These are phyloP conservation scores for Croton laevigatus DNA, from an alignment of 441 rosid species.

Conservation along the genomic window DNA sequence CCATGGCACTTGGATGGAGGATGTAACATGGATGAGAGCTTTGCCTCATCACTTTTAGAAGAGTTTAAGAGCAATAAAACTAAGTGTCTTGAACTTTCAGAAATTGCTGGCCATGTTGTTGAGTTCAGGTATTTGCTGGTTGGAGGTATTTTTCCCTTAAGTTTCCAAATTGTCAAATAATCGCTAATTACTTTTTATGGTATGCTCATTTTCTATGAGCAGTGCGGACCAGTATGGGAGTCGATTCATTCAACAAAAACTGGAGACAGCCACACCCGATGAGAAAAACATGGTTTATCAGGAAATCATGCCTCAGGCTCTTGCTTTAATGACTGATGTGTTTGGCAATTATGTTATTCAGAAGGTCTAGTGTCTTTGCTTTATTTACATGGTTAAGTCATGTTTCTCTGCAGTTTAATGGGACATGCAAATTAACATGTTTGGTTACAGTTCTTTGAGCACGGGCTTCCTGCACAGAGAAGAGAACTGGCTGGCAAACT, in stretches of 20 bases:
- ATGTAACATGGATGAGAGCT: slow-evolving; percentile 42
- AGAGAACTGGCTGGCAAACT: slow-evolving; percentile 66
- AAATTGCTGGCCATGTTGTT: slow-evolving; percentile 67
- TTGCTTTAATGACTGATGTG: slow-evolving; percentile 72
- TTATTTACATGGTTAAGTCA: background rate
- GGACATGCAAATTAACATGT: background rate
- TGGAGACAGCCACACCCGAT: slow-evolving; percentile 59
- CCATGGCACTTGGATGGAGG: slow-evolving; percentile 50
- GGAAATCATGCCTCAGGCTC: slow-evolving; percentile 62
- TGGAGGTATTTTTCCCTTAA: slow-evolving; percentile 12
- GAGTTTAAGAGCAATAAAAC: slow-evolving; percentile 71
- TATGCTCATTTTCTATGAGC: slow-evolving; percentile 13
- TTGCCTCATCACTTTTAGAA: slow-evolving; percentile 54
- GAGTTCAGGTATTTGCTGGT: slow-evolving; percentile 54
- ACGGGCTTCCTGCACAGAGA: slow-evolving; percentile 57
- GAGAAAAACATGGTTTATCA: slow-evolving; percentile 64
- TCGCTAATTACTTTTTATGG: background rate
- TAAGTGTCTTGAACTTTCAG: slow-evolving; percentile 61
- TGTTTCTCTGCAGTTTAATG: background rate
- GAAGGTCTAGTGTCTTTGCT: slow-evolving; percentile 40
- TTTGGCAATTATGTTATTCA: slow-evolving; percentile 80
- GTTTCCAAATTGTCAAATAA: background rate
- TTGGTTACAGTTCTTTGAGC: slow-evolving; percentile 61
- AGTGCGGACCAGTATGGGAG: slow-evolving; percentile 78
- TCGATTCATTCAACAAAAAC: slow-evolving; percentile 74